Conservation (phyloP, 2,329 filamentous ascomycete species). For the Aspergillus hiratsukae region DNA sequence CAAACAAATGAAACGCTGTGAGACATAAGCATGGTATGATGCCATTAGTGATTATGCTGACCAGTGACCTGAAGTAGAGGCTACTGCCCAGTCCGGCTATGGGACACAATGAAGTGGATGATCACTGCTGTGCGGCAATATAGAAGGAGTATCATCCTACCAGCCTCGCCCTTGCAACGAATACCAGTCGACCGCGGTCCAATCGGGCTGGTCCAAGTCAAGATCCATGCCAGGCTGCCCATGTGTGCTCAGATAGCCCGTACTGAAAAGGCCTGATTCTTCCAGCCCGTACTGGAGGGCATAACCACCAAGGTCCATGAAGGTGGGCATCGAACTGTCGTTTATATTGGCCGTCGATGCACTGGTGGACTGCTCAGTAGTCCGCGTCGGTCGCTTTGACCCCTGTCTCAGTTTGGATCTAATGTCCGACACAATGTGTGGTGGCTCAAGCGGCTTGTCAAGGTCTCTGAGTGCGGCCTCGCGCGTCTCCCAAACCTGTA, state of each 20-base stretch:
- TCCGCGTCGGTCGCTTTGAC: neutral
- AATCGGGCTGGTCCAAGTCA: neutral
- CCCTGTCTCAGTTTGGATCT: conserved; percentile 17
- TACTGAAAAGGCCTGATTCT: neutral
- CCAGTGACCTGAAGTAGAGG: too few species aligned
- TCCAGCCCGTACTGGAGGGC: neutral
- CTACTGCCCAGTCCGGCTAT: too few species aligned
- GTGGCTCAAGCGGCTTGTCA: conserved; percentile 14
- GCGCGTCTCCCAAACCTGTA: conserved; percentile 40
- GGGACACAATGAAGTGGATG: too few species aligned
- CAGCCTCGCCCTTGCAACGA: neutral
- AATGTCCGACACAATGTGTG: conserved; percentile 29
- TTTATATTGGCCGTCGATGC: neutral
- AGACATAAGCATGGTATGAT: too few species aligned
- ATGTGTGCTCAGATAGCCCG: neutral
- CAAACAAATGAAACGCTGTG: too few species aligned
- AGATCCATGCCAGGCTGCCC: neutral
- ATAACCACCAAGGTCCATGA: neutral
- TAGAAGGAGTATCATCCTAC: neutral
- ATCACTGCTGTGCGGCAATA: too few species aligned
- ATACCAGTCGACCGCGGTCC: neutral
- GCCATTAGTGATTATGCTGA: too few species aligned
- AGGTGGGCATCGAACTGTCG: neutral
- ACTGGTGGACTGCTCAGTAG: neutral
- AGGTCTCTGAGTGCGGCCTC: conserved; percentile 15